Base-by-base conservation (phyloP, 1,284 basidiomycete genomes). In the Leccinum solheimii region DNA sequence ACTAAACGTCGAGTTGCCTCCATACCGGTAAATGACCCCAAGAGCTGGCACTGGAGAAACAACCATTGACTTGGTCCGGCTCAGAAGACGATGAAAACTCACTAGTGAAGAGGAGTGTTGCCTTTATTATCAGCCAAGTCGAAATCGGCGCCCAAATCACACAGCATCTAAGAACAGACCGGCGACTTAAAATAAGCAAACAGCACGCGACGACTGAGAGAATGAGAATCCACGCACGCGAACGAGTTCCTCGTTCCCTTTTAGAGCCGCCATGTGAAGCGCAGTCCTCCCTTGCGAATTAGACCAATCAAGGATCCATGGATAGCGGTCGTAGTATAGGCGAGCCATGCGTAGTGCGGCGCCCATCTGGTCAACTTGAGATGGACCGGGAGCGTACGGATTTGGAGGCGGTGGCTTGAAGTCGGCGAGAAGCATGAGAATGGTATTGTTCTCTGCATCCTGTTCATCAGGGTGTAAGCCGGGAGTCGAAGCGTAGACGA, bases 91-190 rank as follows among this genome's bases (percentile, higher is more conserved):
- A 14, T 8, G 55, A 40, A 3, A 32, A 80, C 90, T 76, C 72
- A 95, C 92, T 95, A 95, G 74, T 98, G 96, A 57, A 98, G 77
- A 14, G 96, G 89, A 1, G 94, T 93, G 71, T 97, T 97, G 34
- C 96, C 96, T 74, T 91, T 86, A 61, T 94, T 85, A 78, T 98
- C 95, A 9, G 94, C 83, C 57, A 97, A 78, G 76, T 97, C 90
- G 62, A 91, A 81, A 75, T 97, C 94, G 14, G 95, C 94, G 3
- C 89, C 93, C 19, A 93, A 76, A 73, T 96, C 94, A 71, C 92
- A 91, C 48, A 98, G 80, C 84, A 95, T 91, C 90, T 95, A 69
- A 59, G 40, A 53, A 60, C 58, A 63, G 56, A 56, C 56, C 64
- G 49, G 59, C 62, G 60, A 67, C 57, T 68, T 59, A 59, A 21